Conservation (phyloP, 768 basidiomycete species). For the Podaxis sp. region DNA sequence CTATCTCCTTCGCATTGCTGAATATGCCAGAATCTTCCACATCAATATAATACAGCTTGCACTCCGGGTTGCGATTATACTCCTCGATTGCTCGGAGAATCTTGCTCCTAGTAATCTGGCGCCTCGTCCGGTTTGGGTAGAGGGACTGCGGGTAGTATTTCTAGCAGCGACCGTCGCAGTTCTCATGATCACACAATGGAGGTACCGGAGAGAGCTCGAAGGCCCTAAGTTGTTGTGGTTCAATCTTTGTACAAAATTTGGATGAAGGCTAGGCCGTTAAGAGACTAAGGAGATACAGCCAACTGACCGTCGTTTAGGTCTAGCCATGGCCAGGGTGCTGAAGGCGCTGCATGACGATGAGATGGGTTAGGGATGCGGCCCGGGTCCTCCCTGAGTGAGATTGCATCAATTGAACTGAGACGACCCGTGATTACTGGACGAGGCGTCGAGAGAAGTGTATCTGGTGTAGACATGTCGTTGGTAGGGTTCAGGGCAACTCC, state of each 20-base stretch:
- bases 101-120: conserved; percentile 42
- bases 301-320: conserved; percentile 38
- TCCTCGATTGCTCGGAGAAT: conserved; percentile 36
- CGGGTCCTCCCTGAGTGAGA: neutral
- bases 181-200: conserved; percentile 33
- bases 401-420: neutral
- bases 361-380: conserved; percentile 33
- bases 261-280: neutral
- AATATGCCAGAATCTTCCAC: conserved; percentile 40
- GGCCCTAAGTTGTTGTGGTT: conserved; percentile 29
- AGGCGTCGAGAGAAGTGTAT: neutral
- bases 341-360: conserved; percentile 46
- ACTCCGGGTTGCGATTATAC: conserved; percentile 20
- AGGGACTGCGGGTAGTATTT: conserved; percentile 42
- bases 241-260: conserved; percentile 30
- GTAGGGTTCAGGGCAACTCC: neutral
- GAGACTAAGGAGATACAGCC: neutral
- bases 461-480: neutral
- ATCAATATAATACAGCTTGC: conserved; percentile 37
- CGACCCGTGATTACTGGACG: neutral
- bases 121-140: conserved; percentile 58
- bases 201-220: conserved; percentile 35
- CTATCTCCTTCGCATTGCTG: conserved; percentile 26
- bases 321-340: conserved; percentile 49
- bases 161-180: conserved; percentile 38